These are phyloP conservation scores for Xylaria nigripes DNA, from an alignment of 495 filamentous ascomycete species.

Conservation along the genomic window DNA sequence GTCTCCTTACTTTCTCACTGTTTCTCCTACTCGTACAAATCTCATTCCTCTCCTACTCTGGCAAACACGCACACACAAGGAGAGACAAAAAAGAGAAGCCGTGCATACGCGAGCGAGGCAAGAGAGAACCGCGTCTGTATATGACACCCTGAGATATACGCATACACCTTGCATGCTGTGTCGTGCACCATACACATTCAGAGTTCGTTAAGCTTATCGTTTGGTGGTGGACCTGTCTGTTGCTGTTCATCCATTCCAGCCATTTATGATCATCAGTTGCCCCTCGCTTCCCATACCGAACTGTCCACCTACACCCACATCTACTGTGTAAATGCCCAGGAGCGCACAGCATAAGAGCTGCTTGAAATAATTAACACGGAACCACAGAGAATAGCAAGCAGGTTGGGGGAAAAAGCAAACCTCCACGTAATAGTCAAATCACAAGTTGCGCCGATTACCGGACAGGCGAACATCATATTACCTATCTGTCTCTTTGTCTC, in stretches of 20 bases:
- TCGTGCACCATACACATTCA: neutral
- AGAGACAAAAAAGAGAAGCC: neutral
- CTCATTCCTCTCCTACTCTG: neutral
- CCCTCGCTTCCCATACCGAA: neutral
- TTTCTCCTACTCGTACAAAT: neutral
- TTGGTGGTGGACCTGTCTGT: neutral
- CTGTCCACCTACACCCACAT: neutral
- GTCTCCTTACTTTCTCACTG: neutral
- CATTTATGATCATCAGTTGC: neutral
- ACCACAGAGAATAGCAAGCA: neutral
- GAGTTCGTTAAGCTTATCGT: neutral
- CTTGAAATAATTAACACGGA: neutral
- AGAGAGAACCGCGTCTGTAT: neutral
- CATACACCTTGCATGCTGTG: neutral
- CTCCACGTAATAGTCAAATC: neutral
- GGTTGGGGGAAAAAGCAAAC: constrained; percentile 1
- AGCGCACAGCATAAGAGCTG: neutral
- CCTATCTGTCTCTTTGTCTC: neutral
- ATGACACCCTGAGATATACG: neutral
- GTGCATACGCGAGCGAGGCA: neutral
- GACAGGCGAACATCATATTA: neutral
- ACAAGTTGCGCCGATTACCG: neutral
- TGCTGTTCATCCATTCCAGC: neutral
- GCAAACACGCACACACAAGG: neutral
- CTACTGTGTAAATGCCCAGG: neutral